A percentile compares a stretch with the other conserved stretches of the same genome.
phyloP scores from a whole-genome alignment of 768 basidiomycete species.

The Kwoniella newhampshirensis region DNA sequence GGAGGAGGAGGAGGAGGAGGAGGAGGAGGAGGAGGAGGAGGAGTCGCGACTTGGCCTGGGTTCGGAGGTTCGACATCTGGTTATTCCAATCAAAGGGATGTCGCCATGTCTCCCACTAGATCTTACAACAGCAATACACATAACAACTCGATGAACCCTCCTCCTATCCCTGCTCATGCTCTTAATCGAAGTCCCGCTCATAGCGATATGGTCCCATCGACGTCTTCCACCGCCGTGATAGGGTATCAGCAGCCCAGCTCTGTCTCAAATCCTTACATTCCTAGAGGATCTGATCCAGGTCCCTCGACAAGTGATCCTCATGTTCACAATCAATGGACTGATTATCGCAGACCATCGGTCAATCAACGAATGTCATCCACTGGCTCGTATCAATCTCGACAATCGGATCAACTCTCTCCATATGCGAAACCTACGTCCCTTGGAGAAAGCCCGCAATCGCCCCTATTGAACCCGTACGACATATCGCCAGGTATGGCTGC shows the following conservation, averaged over 20 bases:
- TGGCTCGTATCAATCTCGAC: constrained; percentile 30
- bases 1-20: background rate
- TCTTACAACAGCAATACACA: constrained; percentile 3
- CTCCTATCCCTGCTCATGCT: constrained; percentile 35
- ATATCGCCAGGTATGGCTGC: constrained; percentile 17
- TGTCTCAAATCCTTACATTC: constrained; percentile 38
- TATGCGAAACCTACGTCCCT: constrained; percentile 18
- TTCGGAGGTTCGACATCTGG: constrained; percentile 3
- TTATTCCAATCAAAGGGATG: constrained; percentile 13
- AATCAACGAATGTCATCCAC: constrained; percentile 34
- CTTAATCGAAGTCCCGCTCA: constrained; percentile 8
- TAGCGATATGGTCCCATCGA: constrained; percentile 7
- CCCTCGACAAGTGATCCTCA: constrained; percentile 12
- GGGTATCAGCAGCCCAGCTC: constrained; percentile 1
- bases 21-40: background rate
- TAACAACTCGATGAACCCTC: constrained; percentile 36
- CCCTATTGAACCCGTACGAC: constrained; percentile 38
- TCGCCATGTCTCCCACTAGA: constrained; percentile 30
- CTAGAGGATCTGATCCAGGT: constrained; percentile 38
- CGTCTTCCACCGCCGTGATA: constrained; percentile 16
- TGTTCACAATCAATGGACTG: constrained; percentile 25
- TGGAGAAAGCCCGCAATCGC: constrained; percentile 25
- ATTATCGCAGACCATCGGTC: constrained; percentile 27
- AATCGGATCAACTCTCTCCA: constrained; percentile 36
- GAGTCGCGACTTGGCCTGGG: constrained; percentile 5